These are phyloP conservation scores for Lachnellula willkommii DNA, from an alignment of 2,329 filamentous ascomycete genomes.

Conservation along the genomic window DNA sequence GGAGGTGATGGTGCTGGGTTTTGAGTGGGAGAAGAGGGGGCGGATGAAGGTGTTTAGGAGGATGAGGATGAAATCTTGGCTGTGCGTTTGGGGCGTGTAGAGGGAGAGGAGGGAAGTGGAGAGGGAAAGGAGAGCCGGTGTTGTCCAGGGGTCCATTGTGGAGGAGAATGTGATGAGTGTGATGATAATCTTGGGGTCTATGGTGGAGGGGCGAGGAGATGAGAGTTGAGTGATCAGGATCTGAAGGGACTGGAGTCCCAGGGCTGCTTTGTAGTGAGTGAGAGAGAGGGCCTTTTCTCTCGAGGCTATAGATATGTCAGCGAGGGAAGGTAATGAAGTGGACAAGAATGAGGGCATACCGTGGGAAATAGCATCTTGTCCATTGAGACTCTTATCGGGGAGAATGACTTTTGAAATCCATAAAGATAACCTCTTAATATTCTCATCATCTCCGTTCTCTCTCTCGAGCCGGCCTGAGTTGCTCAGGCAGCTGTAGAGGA, in stretches of 20 bases:
- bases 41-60: conserved; percentile 60
- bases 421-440: conserved; percentile 13
- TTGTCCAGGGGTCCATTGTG: conserved; percentile 36
- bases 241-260: conserved; percentile 16
- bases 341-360: conserved; percentile 10
- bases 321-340: background rate
- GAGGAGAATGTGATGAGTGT: conserved; percentile 34
- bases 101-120: conserved; percentile 33
- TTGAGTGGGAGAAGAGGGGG: conserved; percentile 58
- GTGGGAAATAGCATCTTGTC: conserved; percentile 19
- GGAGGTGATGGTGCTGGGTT: conserved; percentile 48
- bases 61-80: conserved; percentile 41
- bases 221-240: conserved; percentile 1
- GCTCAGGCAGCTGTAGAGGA: conserved; percentile 23
- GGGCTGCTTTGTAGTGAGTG: conserved; percentile 12
- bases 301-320: background rate
- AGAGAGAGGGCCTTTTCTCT: conserved; percentile 5
- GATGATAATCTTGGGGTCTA: conserved; percentile 23
- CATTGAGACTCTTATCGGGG: conserved; percentile 19
- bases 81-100: conserved; percentile 16
- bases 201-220: background rate
- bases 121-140: conserved; percentile 24
- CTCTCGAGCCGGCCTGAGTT: conserved; percentile 5
- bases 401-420: conserved; percentile 24
- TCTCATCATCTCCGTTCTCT: conserved; percentile 10